Base-by-base conservation (phyloP, 75 land plant genomes). In the Cunninghamia lanceolata region DNA sequence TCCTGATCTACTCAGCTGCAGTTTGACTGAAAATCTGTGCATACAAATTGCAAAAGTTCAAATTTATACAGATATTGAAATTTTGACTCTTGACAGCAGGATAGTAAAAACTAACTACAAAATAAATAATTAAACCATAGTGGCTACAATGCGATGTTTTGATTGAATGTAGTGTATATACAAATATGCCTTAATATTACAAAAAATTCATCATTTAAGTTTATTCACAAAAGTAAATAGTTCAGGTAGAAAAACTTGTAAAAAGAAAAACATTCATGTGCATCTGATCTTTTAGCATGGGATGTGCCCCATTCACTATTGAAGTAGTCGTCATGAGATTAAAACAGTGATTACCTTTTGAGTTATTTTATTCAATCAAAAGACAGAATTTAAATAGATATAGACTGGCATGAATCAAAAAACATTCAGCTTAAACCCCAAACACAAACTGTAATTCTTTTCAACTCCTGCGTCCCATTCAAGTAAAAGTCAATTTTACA, bases 21-120 rank as follows among this genome's bases (percentile, higher is more conserved):
- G 95, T 87, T 86, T 90, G 92, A 83, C 91, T 92, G 0, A 89
- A 85, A 87, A 96, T 52, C 98, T 96, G 94, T 84, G 40, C 10
- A 83, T 34, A 21, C 17, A 54, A 83, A 17, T 66, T 43, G n/a
- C 10, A 7, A 19, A 30, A 80, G 4, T 80, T 80, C 46, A 80
- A 80, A 28, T 40, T 25, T 38, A 45, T 25, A 80, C 9, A 42
- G n/a, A 80, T 28, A 28, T 43, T 45, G 46, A 5, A 28, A 10
- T 30, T 80, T 21, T 80, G 45, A 80, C 82, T 80, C n/a, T 39
- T 45, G 45, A 13, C 50, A 79, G 50, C 30, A 79, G n/a, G 10
- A n/a, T 6, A 79, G 3, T 79, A 43, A 10, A 79, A 79, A 8
- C 4, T 45, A 43, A 28, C 30, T 79, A 3, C 68, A 25, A 63